Conservation (phyloP, 2,329 filamentous ascomycete species). For the Neoscytalidium dimidiatum region DNA sequence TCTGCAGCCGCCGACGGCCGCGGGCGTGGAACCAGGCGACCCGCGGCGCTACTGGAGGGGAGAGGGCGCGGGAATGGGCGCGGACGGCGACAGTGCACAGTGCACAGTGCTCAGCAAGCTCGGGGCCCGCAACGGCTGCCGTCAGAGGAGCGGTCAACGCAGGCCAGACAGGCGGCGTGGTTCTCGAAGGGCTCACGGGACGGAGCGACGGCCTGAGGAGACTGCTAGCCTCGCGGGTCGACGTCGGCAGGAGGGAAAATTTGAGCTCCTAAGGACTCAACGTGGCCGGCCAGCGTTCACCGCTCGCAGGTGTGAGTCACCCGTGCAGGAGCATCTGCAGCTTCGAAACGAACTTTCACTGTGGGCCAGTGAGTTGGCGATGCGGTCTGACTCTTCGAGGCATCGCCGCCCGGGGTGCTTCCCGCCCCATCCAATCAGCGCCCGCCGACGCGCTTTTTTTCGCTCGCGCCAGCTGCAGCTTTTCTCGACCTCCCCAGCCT, state of each 20-base stretch:
- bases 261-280: conserved; percentile 6
- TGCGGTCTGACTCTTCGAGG: conserved; percentile 16
- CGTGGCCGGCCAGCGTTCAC: conserved; percentile 13
- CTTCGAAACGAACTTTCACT: conserved; percentile 17
- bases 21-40: background rate
- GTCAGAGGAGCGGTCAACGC: conserved; percentile 3
- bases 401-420: background rate
- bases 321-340: conserved; percentile 15
- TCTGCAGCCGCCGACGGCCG: background rate
- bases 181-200: background rate
- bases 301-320: conserved; percentile 19
- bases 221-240: background rate
- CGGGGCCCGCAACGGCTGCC: conserved; percentile 6
- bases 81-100: too few species aligned
- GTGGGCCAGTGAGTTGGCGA: conserved; percentile 20
- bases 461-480: conserved; percentile 9
- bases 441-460: conserved; percentile 3
- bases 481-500: background rate
- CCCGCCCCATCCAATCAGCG: conserved; percentile 7
- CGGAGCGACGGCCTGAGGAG: conserved; percentile 2
- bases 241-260: background rate
- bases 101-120: background rate
- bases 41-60: background rate
- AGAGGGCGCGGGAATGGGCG: background rate
- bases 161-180: background rate